phyloP scores from a whole-genome alignment of 345 rosid genomes.

The Eucalyptus lansdowneana region DNA sequence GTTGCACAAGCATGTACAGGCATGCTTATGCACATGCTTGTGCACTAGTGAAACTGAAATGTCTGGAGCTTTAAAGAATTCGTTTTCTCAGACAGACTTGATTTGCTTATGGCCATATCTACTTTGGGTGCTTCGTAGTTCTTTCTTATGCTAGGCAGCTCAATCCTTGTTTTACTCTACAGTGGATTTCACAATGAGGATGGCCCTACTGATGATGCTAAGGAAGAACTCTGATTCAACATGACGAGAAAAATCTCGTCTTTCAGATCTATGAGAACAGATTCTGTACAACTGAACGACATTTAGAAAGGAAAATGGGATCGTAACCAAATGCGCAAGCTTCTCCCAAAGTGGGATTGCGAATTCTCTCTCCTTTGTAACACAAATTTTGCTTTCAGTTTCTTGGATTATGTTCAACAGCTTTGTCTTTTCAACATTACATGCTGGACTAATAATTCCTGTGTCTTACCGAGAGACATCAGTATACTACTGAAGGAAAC shows the following conservation, averaged over 20 bases:
- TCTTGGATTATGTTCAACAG: not conserved
- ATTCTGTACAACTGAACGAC: not conserved
- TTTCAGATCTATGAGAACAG: not conserved
- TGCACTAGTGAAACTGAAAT: not conserved
- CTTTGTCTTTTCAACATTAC: not conserved
- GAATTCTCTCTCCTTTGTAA: not conserved
- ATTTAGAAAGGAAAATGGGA: not conserved
- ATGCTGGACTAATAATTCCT: not conserved
- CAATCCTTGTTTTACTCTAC: not conserved
- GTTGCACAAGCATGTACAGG: not conserved
- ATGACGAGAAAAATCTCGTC: not conserved
- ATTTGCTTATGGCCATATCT: not conserved
- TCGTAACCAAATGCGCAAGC: not conserved
- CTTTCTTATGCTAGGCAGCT: not conserved
- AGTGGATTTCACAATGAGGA: slow-evolving; percentile 3
- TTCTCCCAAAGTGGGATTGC: not conserved
- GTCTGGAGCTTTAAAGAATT: not conserved
- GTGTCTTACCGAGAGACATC: not conserved
- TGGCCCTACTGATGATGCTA: not conserved
- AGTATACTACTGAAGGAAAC: not conserved
- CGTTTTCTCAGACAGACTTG: not conserved
- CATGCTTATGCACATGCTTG: not conserved
- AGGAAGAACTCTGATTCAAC: slow-evolving; percentile 25
- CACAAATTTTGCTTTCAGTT: not conserved
- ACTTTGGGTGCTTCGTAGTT: not conserved